Base-by-base conservation (phyloP, 768 basidiomycete species). In the Aureoboletus auriporus region DNA sequence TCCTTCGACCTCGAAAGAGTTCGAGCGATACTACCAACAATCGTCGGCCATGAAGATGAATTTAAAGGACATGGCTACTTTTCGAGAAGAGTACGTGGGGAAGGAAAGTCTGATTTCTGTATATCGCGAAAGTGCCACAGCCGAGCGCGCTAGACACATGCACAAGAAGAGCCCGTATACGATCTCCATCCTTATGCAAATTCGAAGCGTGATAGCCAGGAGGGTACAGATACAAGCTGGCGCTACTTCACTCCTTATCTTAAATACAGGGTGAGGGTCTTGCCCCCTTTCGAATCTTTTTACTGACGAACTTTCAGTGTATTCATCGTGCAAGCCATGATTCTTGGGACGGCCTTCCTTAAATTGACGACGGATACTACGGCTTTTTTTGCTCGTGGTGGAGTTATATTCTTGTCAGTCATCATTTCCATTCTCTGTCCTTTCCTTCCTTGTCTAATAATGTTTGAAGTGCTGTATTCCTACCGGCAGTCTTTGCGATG, bases 361-460 rank as follows among this genome's bases (percentile, higher is more conserved):
- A 58, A 69, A n/a, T 54, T 77, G 29, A 61, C 71, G 0, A 59
- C 68, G 14, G 66, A 58, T 28, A 77, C 78, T 6, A 49, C 55
- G 0, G 51, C 44, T 6, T 69, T 40, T 35, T 67, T 47, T n/a
- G 83, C 85, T 31, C 80, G 89, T 20, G 89, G 89, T n/a, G 89
- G 89, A 60, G 75, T 87, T 30, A 71, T 92, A 12, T 91, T 90
- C 77, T 89, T 92, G 78, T 84, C 55, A 29, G 78, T 71, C n/a
- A 1, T 23, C 20, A 23, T 23, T 34, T 6, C 12, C 2, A 13
- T 33, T 16, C 0, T 34, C 0, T 3, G 0, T 23, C 20, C 1
- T 33, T 11, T 20, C 0, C 13, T 4, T 35, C 4, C 9, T 37
- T 26, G 23, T 42, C 44, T 46, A 6, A 53, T 29, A 30, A 11